These are phyloP conservation scores for Colletotrichum nymphaeae DNA, from an alignment of 2,329 filamentous ascomycete species.

Conservation along the genomic window DNA sequence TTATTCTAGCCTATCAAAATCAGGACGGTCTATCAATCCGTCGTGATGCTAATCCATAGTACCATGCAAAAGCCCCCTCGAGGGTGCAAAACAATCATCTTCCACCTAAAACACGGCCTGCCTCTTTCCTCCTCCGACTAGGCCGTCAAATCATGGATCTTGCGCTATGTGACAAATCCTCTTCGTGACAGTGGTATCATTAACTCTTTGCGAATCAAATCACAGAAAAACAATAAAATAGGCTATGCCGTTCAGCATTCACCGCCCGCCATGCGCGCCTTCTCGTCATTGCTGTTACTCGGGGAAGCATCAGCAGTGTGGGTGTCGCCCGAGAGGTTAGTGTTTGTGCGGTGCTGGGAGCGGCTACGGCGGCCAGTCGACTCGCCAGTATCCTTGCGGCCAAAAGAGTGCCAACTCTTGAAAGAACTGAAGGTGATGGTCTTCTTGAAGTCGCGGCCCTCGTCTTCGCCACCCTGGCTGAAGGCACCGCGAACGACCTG, in stretches of 20 bases:
- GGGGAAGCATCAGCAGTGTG: slow-evolving; percentile 30
- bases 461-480: slow-evolving; percentile 62
- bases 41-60: background rate
- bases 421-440: slow-evolving; percentile 65
- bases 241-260: background rate
- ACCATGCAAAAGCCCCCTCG: background rate
- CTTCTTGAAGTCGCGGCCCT: slow-evolving; percentile 53
- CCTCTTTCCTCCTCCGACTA: background rate
- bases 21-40: background rate
- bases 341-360: slow-evolving; percentile 31
- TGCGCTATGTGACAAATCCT: slow-evolving; percentile 15
- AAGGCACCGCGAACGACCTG: slow-evolving; percentile 62
- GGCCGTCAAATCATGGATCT: slow-evolving; percentile 11
- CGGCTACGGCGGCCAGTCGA: slow-evolving; percentile 39
- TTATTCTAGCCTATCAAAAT: slow-evolving; percentile 15
- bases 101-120: background rate
- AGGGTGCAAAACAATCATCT: background rate
- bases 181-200: slow-evolving; percentile 34
- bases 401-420: slow-evolving; percentile 57
- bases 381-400: slow-evolving; percentile 54
- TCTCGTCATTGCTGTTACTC: slow-evolving; percentile 21
- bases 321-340: slow-evolving; percentile 35
- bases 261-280: slow-evolving; percentile 9
- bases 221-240: slow-evolving; percentile 7
- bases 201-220: slow-evolving; percentile 18